These are phyloP conservation scores for Protomyces inouyei DNA, from an alignment of 1,139 yeast genomes.

Conservation along the genomic window DNA sequence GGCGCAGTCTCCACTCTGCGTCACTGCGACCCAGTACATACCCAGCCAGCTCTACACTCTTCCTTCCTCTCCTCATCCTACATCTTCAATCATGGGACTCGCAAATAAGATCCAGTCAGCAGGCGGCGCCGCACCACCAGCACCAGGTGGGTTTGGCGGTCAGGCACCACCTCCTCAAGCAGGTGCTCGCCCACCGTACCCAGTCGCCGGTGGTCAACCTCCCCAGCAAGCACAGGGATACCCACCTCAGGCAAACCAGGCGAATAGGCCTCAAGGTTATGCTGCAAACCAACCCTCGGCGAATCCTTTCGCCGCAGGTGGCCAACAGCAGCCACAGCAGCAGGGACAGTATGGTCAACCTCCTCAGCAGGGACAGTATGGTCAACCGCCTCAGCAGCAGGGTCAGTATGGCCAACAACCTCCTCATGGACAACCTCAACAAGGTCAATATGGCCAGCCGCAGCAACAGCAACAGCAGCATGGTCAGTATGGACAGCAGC, in stretches of 20 bases:
- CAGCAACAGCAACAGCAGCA: slow-evolving; percentile 9
- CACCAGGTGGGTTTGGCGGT: background rate
- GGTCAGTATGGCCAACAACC: slow-evolving; percentile 31
- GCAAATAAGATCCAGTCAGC: slow-evolving; percentile 20
- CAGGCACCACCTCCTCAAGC: slow-evolving; percentile 6
- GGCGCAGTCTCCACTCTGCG: too few species aligned
- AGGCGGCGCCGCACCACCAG: slow-evolving; percentile 13
- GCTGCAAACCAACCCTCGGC: slow-evolving; percentile 20
- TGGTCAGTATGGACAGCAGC: slow-evolving; percentile 10
- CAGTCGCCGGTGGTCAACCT: background rate
- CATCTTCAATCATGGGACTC: slow-evolving; percentile 9
- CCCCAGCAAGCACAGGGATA: slow-evolving; percentile 1
- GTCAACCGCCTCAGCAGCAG: slow-evolving; percentile 21
- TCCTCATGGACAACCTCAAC: background rate
- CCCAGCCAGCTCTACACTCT: too few species aligned
- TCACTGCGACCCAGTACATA: too few species aligned
- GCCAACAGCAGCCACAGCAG: background rate
- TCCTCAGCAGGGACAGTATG: slow-evolving; percentile 10
- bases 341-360: slow-evolving; percentile 31
- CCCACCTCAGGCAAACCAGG: background rate
- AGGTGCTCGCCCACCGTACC: slow-evolving; percentile 1
- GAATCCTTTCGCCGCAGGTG: slow-evolving; percentile 17
- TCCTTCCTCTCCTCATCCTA: too few species aligned
- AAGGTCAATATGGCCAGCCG: slow-evolving; percentile 2
- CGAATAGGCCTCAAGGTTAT: slow-evolving; percentile 15